These are phyloP conservation scores for Backusella liffmaniae DNA, from an alignment of 192 early-diverging fungal genomes.

Conservation along the genomic window DNA sequence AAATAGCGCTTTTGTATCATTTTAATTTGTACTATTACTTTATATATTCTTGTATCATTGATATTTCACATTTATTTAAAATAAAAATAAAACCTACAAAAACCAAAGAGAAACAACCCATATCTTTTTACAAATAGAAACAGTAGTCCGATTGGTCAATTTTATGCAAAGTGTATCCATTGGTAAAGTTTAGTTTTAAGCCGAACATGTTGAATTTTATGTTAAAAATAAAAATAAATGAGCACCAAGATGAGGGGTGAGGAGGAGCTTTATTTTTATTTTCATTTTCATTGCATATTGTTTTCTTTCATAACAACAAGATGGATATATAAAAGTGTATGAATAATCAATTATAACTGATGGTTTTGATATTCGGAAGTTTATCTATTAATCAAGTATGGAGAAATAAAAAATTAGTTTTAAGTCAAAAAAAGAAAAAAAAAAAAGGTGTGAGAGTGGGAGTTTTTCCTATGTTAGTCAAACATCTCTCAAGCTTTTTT, in stretches of 20 bases:
- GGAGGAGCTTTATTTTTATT: no score
- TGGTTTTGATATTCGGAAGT: neutral
- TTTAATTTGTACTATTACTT: neutral
- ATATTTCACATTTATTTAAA: neutral
- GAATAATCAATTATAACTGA: neutral
- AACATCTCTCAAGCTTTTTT: neutral
- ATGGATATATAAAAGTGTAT: neutral
- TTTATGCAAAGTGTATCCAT: neutral
- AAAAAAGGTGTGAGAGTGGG: no score
- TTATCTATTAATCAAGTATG: neutral
- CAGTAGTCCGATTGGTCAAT: neutral
- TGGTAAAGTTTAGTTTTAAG: neutral
- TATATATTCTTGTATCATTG: neutral
- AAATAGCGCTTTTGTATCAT: neutral
- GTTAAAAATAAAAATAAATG: neutral
- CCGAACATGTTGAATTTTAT: neutral
- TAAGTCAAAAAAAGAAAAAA: neutral
- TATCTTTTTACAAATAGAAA: neutral
- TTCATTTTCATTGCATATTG: neutral
- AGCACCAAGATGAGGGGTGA: no score
- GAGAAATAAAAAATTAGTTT: neutral
- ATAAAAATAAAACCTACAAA: neutral
- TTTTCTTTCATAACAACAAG: neutral
- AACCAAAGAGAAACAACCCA: neutral
- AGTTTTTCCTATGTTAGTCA: neutral